These are phyloP conservation scores for Fusarium duplospermum DNA, from an alignment of 2,329 filamentous ascomycete genomes.

Conservation along the genomic window DNA sequence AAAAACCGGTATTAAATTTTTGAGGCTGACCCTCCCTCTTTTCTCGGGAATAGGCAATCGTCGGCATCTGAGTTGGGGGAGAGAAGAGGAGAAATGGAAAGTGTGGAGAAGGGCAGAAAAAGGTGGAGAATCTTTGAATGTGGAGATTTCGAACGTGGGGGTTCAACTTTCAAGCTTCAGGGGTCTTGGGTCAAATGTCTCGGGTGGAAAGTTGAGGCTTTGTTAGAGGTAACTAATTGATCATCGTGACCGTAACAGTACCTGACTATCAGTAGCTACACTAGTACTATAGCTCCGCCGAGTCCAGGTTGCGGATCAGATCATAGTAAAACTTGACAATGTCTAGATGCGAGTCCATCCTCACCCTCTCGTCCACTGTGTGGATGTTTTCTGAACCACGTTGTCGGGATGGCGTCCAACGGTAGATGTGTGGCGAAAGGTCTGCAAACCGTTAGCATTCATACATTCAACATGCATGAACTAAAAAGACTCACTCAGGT, in stretches of 20 bases:
- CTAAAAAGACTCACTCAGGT: conserved; percentile 47
- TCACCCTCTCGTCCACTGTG: conserved; percentile 56
- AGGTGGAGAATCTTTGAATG: neutral
- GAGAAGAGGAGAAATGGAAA: conserved; percentile 28
- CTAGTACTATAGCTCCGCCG: conserved; percentile 43
- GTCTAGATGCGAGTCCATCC: conserved; percentile 53
- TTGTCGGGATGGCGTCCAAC: conserved; percentile 55
- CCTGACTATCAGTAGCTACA: neutral
- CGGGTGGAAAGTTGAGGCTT: neutral
- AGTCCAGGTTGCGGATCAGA: conserved; percentile 59
- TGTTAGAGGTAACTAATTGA: neutral
- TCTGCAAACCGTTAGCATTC: conserved; percentile 31
- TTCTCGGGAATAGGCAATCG: conserved; percentile 4
- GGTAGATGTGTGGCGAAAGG: conserved; percentile 51
- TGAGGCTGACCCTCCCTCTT: conserved; percentile 1
- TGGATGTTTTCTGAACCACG: conserved; percentile 50
- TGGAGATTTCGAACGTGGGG: conserved; percentile 9
- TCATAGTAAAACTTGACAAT: conserved; percentile 58
- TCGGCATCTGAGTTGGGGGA: conserved; percentile 18
- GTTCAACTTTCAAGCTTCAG: neutral
- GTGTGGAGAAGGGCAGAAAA: conserved; percentile 18
- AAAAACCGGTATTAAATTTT: conserved; percentile 9
- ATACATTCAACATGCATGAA: neutral
- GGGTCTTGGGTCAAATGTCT: neutral
- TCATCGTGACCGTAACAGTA: neutral